Conservation (phyloP, 1,284 basidiomycete genomes). For the Boletus subluridellus region DNA sequence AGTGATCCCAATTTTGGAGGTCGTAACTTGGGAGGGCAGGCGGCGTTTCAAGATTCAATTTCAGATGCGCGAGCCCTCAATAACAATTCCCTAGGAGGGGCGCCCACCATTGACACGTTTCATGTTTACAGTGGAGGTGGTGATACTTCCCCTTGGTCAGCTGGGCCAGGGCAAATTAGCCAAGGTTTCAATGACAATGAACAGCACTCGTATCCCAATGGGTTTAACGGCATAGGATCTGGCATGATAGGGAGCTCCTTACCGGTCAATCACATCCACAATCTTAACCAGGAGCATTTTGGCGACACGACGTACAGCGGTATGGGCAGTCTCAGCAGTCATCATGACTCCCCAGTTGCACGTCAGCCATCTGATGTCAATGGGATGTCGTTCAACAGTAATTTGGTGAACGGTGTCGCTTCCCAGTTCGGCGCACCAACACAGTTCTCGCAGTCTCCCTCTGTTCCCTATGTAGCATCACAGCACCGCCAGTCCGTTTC, state of each 20-base stretch:
- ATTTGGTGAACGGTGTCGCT: constrained; percentile 20
- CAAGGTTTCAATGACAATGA: constrained; percentile 27
- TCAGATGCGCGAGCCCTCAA: constrained; percentile 37
- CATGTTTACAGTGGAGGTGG: constrained; percentile 37
- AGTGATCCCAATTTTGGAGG: constrained; percentile 35
- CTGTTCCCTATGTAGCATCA: constrained; percentile 26
- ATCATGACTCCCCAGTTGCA: constrained; percentile 23
- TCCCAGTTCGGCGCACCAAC: constrained; percentile 21
- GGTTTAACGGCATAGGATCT: constrained; percentile 24
- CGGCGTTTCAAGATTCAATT: constrained; percentile 35
- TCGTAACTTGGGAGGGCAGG: constrained; percentile 34
- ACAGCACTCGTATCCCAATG: constrained; percentile 25
- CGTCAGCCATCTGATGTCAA: constrained; percentile 26
- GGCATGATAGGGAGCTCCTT: constrained; percentile 19
- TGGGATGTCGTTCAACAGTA: constrained; percentile 22
- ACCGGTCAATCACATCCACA: constrained; percentile 23
- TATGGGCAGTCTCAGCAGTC: constrained; percentile 22
- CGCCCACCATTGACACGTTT: constrained; percentile 43
- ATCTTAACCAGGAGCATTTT: constrained; percentile 28
- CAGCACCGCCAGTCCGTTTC: constrained; percentile 24
- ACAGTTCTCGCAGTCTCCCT: constrained; percentile 30
- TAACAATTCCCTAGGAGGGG: constrained; percentile 36
- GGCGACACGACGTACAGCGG: constrained; percentile 24
- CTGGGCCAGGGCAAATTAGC: constrained; percentile 23
- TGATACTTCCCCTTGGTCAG: constrained; percentile 40